These are phyloP conservation scores for Emmonsiellopsis sp. DNA, from an alignment of 2,329 filamentous ascomycete genomes.

Conservation along the genomic window DNA sequence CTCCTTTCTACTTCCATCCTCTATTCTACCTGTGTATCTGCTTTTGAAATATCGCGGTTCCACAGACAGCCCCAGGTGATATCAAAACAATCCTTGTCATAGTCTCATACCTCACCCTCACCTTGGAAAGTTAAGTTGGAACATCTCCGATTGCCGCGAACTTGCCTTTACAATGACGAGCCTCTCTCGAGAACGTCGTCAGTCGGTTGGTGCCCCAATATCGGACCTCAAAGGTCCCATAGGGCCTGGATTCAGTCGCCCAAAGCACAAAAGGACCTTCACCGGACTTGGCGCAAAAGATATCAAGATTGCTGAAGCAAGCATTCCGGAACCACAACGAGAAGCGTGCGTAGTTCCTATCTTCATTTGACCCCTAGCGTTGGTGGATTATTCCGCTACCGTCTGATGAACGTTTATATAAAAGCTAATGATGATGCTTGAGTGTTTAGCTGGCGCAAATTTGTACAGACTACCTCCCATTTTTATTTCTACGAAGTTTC, in stretches of 20 bases:
- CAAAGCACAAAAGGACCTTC: conserved; percentile 95
- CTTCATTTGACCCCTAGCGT: background rate
- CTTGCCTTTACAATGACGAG: background rate
- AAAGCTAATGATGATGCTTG: background rate
- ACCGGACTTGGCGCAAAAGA: conserved; percentile 86
- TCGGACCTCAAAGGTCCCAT: conserved; percentile 78
- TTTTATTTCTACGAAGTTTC: background rate
- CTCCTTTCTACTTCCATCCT: too few species aligned
- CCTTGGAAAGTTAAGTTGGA: too few species aligned
- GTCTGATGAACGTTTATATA: background rate
- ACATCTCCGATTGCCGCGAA: too few species aligned
- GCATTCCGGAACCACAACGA: conserved; percentile 78
- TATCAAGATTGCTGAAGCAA: conserved; percentile 88
- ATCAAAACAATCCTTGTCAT: too few species aligned
- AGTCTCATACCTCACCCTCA: too few species aligned
- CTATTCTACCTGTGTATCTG: too few species aligned
- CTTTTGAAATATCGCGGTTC: too few species aligned
- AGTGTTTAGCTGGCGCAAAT: conserved; percentile 47
- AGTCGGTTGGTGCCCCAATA: conserved; percentile 72
- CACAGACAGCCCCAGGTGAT: too few species aligned
- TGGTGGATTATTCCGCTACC: background rate
- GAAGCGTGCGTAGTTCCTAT: conserved; percentile 49
- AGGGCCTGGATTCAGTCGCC: conserved; percentile 75
- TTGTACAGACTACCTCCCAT: conserved; percentile 31
- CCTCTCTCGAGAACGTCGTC: conserved; percentile 60